phyloP scores from a whole-genome alignment of 306 rosid genomes.

The Cicer yamashitae region DNA sequence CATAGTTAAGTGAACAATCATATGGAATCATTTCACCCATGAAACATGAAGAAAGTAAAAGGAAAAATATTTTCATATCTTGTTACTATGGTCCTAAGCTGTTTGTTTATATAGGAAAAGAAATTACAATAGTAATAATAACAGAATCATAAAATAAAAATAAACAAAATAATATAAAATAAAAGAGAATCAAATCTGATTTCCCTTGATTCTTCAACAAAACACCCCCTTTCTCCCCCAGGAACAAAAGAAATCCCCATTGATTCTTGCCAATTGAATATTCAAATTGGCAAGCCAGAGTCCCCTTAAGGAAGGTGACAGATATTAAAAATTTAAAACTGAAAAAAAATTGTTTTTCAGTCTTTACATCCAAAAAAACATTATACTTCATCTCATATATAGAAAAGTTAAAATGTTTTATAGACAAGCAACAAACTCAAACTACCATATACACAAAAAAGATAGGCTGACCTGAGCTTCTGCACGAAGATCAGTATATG shows the following conservation, averaged over 20 bases:
- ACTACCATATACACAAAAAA: slow-evolving; percentile 29
- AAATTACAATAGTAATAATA: too few species aligned
- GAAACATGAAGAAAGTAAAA: background rate
- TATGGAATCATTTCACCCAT: background rate
- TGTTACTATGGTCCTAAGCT: too few species aligned
- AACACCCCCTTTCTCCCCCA: background rate
- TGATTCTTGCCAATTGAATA: slow-evolving; percentile 12
- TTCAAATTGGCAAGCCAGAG: background rate
- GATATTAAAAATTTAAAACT: slow-evolving; percentile 7
- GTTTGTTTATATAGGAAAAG: too few species aligned
- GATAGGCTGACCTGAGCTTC: slow-evolving; percentile 78
- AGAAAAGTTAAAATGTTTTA: slow-evolving; percentile 2
- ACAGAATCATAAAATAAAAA: too few species aligned
- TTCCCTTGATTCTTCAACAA: too few species aligned
- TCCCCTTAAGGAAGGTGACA: slow-evolving; percentile 30
- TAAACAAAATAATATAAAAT: too few species aligned
- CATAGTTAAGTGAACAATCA: slow-evolving; percentile 4
- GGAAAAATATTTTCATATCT: too few species aligned
- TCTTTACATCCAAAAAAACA: background rate
- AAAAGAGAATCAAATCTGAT: too few species aligned
- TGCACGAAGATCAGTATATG: slow-evolving; percentile 93
- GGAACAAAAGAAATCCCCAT: background rate
- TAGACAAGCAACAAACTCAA: slow-evolving; percentile 31
- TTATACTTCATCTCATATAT: slow-evolving; percentile 12
- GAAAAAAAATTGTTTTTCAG: slow-evolving; percentile 10